Conservation (phyloP, 345 rosid species). For the Moricandia moricandioides region DNA sequence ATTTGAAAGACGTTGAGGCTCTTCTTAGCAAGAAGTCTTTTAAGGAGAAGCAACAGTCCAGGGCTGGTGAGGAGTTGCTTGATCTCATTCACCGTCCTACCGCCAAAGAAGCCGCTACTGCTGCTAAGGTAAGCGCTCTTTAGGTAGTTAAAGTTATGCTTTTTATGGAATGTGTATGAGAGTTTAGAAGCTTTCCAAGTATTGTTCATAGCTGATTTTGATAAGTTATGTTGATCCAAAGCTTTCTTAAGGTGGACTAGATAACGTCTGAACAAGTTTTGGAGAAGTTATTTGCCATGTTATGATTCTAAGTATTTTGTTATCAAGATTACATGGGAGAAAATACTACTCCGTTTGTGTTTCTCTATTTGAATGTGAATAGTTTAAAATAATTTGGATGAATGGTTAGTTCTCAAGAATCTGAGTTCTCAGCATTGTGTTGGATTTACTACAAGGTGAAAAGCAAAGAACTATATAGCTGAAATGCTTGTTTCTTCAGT, state of each 20-base stretch:
- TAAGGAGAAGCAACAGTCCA: conserved; percentile 83
- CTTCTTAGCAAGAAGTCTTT: conserved; percentile 83
- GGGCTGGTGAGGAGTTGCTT: conserved; percentile 89
- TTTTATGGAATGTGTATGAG: background rate
- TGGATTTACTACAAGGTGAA: background rate
- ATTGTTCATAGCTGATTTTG: background rate
- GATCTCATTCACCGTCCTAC: conserved; percentile 91
- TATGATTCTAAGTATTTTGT: background rate
- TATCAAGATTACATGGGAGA: background rate
- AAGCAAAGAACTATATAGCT: background rate
- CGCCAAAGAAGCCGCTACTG: conserved; percentile 89
- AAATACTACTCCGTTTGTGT: background rate
- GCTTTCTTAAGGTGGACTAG: background rate
- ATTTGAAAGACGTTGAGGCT: conserved; percentile 82
- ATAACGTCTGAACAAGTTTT: background rate
- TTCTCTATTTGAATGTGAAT: background rate
- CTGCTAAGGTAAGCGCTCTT: conserved; percentile 63
- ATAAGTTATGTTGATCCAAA: background rate
- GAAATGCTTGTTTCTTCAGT: background rate
- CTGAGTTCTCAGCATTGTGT: background rate
- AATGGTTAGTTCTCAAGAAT: background rate
- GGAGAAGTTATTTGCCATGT: background rate
- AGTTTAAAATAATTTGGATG: background rate
- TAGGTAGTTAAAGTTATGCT: background rate
- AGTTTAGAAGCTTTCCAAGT: background rate